A percentile compares a stretch with the other conserved stretches of the same genome.
These are phyloP conservation scores for Chalciporus chontae DNA, from an alignment of 768 basidiomycete species.

Conservation along the genomic window DNA sequence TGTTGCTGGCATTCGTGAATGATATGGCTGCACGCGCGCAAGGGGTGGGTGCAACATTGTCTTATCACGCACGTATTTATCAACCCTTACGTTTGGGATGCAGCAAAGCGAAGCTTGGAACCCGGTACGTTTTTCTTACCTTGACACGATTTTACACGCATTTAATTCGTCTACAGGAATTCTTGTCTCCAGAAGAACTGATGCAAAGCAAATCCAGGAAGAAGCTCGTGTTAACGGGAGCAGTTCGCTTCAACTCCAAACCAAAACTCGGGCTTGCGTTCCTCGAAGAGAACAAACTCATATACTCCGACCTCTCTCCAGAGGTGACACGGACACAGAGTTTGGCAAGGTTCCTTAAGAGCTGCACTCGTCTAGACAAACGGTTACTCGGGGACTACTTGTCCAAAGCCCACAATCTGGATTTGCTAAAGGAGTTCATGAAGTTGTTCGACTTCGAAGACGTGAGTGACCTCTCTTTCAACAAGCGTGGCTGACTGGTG, in stretches of 20 bases:
- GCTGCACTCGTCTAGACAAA: conserved; percentile 84
- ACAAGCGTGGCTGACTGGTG: conserved; percentile 1
- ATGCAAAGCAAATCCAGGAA: conserved; percentile 78
- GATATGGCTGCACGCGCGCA: conserved; percentile 75
- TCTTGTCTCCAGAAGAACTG: conserved; percentile 53
- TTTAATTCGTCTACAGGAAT: conserved; percentile 39
- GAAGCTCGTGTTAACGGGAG: conserved; percentile 78
- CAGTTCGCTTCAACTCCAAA: conserved; percentile 85
- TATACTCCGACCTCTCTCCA: conserved; percentile 62
- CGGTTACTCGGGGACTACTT: conserved; percentile 91
- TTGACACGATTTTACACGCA: neutral
- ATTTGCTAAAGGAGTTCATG: conserved; percentile 84
- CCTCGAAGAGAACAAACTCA: conserved; percentile 89
- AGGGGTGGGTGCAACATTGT: conserved; percentile 33
- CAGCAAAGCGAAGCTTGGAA: conserved; percentile 60
- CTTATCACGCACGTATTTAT: conserved; percentile 9
- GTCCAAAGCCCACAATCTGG: conserved; percentile 82
- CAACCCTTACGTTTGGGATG: neutral
- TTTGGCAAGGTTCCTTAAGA: conserved; percentile 84
- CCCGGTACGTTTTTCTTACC: conserved; percentile 40
- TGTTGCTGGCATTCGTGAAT: conserved; percentile 81
- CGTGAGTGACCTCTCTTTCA: conserved; percentile 43
- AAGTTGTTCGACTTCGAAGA: conserved; percentile 84
- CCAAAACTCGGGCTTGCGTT: conserved; percentile 89
- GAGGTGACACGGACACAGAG: conserved; percentile 57